Base-by-base conservation (phyloP, 73 alveolate genomes). In the Stentor coeruleus region DNA sequence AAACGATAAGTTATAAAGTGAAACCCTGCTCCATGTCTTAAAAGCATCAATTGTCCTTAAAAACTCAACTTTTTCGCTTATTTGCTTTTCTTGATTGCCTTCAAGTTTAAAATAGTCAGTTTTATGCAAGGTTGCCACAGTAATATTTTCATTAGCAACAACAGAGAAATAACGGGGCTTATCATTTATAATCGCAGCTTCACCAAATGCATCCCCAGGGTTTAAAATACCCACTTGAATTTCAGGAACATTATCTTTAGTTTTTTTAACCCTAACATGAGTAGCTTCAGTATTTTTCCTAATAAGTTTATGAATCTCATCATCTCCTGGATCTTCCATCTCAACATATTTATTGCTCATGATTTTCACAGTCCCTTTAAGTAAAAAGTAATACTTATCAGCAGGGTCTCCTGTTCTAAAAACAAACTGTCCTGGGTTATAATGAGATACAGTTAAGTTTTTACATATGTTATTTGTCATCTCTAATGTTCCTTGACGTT, bases 1-100 rank as follows among this genome's bases (percentile, higher is more conserved):
- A 31, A 28, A 66, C 26, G 49, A 26, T 14, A 66, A 26, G 1
- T 66, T 66, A 15, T 20, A 33, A 28, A 66, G 15, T 1, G 79
- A 0, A 20, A 66, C n/a, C 15, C 79, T 20, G 1, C 49, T 66
- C 41, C 79, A 66, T 37, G 79, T 31, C 37, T 20, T 20, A 66
- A 66, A 66, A 20, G n/a, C 79, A 28, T 20, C 40, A 20, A 66
- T 20, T 20, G 36, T 20, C 39, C 37, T 37, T 1, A 66, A 26
- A 33, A 66, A 66, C 37, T 66, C 79, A 33, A 66, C 37, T 66
- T 66, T 66, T 31, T 66, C 79, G 33, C 39, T 66, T 20, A 31
- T 66, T 33, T 20, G 40, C 37, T 26, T 66, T 66, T 66, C 42
- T 1, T 66, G 79, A 26, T 28, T 11, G 1, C n/a, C 11, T 0